Conservation (phyloP, 495 filamentous ascomycete species). For the Penicillium arizonense region DNA sequence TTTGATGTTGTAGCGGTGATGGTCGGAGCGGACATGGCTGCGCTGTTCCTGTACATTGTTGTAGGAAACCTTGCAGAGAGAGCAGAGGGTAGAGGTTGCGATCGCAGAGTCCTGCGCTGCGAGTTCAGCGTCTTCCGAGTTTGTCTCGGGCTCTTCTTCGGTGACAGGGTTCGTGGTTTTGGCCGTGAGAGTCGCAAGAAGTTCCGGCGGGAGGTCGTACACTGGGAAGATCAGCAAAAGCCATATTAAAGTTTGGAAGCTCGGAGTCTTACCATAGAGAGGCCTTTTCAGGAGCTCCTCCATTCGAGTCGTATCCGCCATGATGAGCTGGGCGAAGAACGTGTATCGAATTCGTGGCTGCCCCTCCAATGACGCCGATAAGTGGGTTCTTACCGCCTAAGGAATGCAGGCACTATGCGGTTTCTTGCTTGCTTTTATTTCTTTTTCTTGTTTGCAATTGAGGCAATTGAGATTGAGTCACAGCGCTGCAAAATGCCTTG, state of each 20-base stretch:
- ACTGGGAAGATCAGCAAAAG: slow-evolving; percentile 49
- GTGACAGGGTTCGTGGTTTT: slow-evolving; percentile 44
- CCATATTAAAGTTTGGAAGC: background rate
- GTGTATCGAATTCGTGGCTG: slow-evolving; percentile 6
- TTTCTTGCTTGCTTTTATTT: background rate
- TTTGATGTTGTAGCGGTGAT: slow-evolving; percentile 93
- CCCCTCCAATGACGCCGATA: slow-evolving; percentile 23
- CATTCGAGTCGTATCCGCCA: slow-evolving; percentile 19
- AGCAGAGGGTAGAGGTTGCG: slow-evolving; percentile 71
- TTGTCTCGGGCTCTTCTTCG: slow-evolving; percentile 19
- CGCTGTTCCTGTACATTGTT: slow-evolving; percentile 75
- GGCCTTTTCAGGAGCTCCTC: slow-evolving; percentile 61
- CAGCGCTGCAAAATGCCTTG: background rate
- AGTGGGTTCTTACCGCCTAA: slow-evolving; percentile 21
- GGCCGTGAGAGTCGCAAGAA: slow-evolving; percentile 66
- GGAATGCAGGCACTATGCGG: slow-evolving; percentile 5
- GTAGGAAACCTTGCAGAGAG: slow-evolving; percentile 73
- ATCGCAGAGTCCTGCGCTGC: slow-evolving; percentile 42
- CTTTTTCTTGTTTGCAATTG: background rate
- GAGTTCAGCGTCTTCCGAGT: slow-evolving; percentile 19
- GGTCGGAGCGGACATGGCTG: slow-evolving; percentile 83
- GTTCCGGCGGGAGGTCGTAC: slow-evolving; percentile 79
- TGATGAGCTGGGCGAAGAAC: slow-evolving; percentile 13
- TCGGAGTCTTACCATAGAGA: slow-evolving; percentile 50
- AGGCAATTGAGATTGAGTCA: background rate